Base-by-base conservation (phyloP, 768 basidiomycete genomes). In the Artomyces pyxidatus region DNA sequence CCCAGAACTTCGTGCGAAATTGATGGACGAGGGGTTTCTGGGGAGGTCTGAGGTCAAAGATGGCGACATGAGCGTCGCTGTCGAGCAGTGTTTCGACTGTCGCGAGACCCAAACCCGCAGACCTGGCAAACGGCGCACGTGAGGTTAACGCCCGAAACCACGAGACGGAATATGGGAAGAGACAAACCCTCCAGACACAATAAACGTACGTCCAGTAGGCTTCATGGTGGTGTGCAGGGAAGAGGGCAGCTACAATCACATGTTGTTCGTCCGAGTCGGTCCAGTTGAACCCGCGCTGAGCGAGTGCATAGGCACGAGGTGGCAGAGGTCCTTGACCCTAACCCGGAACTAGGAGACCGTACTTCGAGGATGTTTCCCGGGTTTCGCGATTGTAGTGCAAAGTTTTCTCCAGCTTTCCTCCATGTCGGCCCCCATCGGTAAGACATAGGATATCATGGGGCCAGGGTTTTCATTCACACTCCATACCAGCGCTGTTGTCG, bases 401-500 rank as follows among this genome's bases (percentile, higher is more conserved):
- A n/a, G n/a, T n/a, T 26, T 46, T 19, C 29, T 48, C 19, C 27
- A 17, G 22, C 26, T 21, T 23, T 38, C 10, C 37, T 50, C 32
- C 19, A 67, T 67, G 66, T 61, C 66, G 47, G 47, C 63, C 49
- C 65, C 63, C 42, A 66, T 65, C 50, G 66, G 66, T 63, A 49
- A 54, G 61, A 50, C 57, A 45, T 25, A 23, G 48, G 40, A 38
- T 23, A 16, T 43, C 32, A 27, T 12, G 32, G 22, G 19, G 37
- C 19, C 51, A 19, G 27, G 28, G 37, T 21, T 11, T 14, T 23
- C 12, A 37, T 50, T 19, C 43, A 35, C 30, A 51, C 21, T 27
- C 38, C 17, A 27, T 6, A 48, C 52, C 50, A 91, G 95, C 94
- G 19, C 71, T 99, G 48, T 71, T 99, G 45, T 96, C 93, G 26